Percentiles rank a stretch among this genome's conserved stretches.
Conservation (phyloP, 2,329 filamentous ascomycete genomes). For the Diaporthe capsici region DNA sequence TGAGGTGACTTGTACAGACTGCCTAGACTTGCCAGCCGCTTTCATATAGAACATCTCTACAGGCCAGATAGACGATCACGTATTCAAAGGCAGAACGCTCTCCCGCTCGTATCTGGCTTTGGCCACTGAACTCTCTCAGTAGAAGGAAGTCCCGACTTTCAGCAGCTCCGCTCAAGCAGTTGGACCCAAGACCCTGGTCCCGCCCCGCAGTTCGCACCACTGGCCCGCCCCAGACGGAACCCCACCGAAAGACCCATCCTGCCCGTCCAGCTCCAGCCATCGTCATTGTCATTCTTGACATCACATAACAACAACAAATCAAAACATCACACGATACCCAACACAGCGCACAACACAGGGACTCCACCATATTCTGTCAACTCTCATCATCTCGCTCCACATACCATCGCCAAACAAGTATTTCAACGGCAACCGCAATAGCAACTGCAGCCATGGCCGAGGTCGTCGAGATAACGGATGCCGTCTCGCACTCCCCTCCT, state of each 20-base stretch:
- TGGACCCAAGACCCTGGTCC: neutral
- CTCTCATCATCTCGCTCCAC: neutral
- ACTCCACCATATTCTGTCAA: neutral
- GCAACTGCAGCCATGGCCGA: conserved; percentile 54
- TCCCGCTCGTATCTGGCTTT: neutral
- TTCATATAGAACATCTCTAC: neutral
- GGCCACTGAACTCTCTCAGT: neutral
- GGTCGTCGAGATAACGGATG: conserved; percentile 54
- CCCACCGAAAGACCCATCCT: conserved; percentile 4
- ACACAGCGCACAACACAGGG: neutral
- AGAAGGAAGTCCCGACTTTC: neutral
- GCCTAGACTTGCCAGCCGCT: neutral
- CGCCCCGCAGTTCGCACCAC: conserved; percentile 22
- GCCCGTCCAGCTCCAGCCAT: conserved; percentile 22
- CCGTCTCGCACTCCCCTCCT: conserved; percentile 59
- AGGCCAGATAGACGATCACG: neutral
- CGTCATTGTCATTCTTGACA: conserved; percentile 30
- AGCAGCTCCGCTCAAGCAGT: neutral
- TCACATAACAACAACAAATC: conserved; percentile 20
- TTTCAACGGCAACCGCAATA: conserved; percentile 31
- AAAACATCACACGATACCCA: conserved; percentile 20
- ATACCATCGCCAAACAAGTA: neutral
- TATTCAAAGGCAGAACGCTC: neutral
- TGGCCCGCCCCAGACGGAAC: conserved; percentile 12
- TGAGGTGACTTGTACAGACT: conserved; percentile 1